Conservation (phyloP, 768 basidiomycete genomes). For the Tylopilus intermedius region DNA sequence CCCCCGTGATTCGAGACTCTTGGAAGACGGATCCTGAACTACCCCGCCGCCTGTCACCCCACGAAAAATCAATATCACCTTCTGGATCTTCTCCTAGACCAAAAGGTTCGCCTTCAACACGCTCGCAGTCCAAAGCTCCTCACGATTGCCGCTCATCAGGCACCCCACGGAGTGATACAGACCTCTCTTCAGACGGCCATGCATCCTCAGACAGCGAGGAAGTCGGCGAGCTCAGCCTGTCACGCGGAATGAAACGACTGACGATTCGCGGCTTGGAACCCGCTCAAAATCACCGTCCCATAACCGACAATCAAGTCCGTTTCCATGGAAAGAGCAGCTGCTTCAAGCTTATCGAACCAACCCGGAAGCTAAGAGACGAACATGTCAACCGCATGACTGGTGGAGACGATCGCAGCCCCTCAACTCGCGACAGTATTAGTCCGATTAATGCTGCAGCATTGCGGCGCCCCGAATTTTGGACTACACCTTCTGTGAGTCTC, state of each 20-base stretch:
- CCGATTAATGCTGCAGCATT: slow-evolving; percentile 19
- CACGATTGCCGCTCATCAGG: slow-evolving; percentile 16
- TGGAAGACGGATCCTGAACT: slow-evolving; percentile 44
- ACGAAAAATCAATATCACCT: slow-evolving; percentile 23
- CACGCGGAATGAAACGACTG: slow-evolving; percentile 35
- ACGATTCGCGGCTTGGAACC: slow-evolving; percentile 36
- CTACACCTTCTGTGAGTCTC: slow-evolving; percentile 46
- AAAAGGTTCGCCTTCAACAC: slow-evolving; percentile 12
- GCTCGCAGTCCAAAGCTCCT: slow-evolving; percentile 5
- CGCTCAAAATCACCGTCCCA: slow-evolving; percentile 29
- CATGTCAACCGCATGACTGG: slow-evolving; percentile 38
- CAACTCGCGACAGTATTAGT: slow-evolving; percentile 18
- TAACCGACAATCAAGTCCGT: slow-evolving; percentile 40
- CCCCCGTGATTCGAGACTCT: slow-evolving; percentile 56
- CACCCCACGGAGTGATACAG: slow-evolving; percentile 25
- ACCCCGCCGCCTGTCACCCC: slow-evolving; percentile 5
- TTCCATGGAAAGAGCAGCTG: slow-evolving; percentile 64
- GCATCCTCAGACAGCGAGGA: slow-evolving; percentile 35
- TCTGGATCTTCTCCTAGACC: slow-evolving; percentile 12
- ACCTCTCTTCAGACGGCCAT: slow-evolving; percentile 24
- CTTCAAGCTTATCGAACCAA: slow-evolving; percentile 49
- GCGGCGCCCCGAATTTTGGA: slow-evolving; percentile 52
- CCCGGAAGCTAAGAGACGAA: slow-evolving; percentile 49
- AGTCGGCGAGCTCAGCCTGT: slow-evolving; percentile 36
- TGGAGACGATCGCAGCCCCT: slow-evolving; percentile 13